Evolutionary conservation across 2,329 filamentous ascomycete genomes (phyloP).

Genomic region (Ophiostoma pallidulum): DNA sequence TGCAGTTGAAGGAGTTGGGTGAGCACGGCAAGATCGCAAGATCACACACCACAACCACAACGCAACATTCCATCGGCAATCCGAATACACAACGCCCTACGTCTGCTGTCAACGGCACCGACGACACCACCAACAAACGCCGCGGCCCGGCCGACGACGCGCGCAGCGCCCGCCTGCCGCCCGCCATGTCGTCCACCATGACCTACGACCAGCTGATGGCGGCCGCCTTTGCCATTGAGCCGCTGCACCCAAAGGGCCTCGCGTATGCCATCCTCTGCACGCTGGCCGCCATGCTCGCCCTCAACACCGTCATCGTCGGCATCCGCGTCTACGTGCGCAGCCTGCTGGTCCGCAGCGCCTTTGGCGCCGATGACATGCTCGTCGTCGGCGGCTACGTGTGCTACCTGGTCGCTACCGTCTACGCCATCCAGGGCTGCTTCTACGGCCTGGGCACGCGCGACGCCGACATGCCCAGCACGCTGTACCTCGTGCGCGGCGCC

Average conservation of each 20-base stretch:
- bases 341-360: not conserved
- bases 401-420: slow-evolving; percentile 6
- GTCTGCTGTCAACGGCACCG: no score
- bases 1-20: no score
- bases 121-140: no score
- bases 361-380: slow-evolving; percentile 10
- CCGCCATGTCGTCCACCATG: slow-evolving; percentile 1
- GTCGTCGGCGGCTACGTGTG: slow-evolving; percentile 1
- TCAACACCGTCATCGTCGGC: slow-evolving; percentile 5
- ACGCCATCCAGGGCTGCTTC: slow-evolving; percentile 7
- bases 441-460: slow-evolving; percentile 14
- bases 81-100: no score
- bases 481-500: slow-evolving; percentile 10
- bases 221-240: slow-evolving; percentile 8
- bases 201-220: slow-evolving; percentile 10
- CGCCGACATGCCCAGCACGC: slow-evolving; percentile 2
- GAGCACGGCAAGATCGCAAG: no score
- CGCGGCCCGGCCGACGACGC: no score
- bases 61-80: no score
- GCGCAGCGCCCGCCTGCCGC: no score
- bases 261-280: slow-evolving; percentile 1
- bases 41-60: no score
- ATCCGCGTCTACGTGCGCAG: slow-evolving; percentile 7
- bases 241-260: slow-evolving; percentile 9
- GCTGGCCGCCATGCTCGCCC: not conserved